These are phyloP conservation scores for Arthrinium puccinioides DNA, from an alignment of 2,329 filamentous ascomycete species.

Conservation along the genomic window DNA sequence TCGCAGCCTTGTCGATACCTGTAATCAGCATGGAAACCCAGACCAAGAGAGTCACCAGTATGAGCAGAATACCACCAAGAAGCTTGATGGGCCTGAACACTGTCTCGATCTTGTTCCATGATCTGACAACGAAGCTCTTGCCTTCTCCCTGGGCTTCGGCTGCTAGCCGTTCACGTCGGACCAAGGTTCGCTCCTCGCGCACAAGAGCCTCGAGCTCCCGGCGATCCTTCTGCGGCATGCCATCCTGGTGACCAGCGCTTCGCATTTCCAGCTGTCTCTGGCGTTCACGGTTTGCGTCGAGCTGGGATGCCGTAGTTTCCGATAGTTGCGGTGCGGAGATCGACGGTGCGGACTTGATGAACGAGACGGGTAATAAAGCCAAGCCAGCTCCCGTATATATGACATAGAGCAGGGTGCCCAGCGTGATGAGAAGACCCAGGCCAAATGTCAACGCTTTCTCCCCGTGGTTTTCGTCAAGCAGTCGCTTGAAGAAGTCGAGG, in stretches of 20 bases:
- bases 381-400: constrained; percentile 86
- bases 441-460: constrained; percentile 89
- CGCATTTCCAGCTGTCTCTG: constrained; percentile 87
- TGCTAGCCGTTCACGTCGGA: constrained; percentile 80
- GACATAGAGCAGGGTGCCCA: constrained; percentile 80
- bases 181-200: constrained; percentile 85
- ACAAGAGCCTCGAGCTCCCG: constrained; percentile 81
- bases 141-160: constrained; percentile 74
- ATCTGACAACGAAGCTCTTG: constrained; percentile 63
- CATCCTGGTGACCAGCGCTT: constrained; percentile 66
- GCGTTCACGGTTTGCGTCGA: constrained; percentile 83
- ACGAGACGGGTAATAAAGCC: constrained; percentile 77
- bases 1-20: constrained; percentile 90
- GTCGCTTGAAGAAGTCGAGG: constrained; percentile 83
- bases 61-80: constrained; percentile 70
- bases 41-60: constrained; percentile 66
- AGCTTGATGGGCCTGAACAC: constrained; percentile 85
- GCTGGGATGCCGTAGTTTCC: constrained; percentile 68
- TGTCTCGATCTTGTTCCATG: constrained; percentile 75
- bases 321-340: constrained; percentile 75
- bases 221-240: constrained; percentile 76
- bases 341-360: constrained; percentile 87
- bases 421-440: constrained; percentile 77
- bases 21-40: constrained; percentile 94
- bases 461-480: constrained; percentile 80